Conservation (phyloP, 495 filamentous ascomycete species). For the Tuber indicum region DNA sequence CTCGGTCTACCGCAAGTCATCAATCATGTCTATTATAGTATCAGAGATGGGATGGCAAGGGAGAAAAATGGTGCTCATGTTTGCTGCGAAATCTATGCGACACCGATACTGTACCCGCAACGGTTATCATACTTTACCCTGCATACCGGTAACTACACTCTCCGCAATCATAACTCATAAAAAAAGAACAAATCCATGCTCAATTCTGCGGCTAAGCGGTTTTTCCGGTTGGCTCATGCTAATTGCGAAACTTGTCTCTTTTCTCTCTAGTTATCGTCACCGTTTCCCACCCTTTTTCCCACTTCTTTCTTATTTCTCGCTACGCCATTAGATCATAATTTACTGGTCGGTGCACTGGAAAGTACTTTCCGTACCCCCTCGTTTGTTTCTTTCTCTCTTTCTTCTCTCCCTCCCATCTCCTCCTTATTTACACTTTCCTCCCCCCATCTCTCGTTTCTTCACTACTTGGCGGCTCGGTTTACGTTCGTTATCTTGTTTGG, state of each 20-base stretch:
- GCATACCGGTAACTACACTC: neutral
- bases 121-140: neutral
- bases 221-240: neutral
- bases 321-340: neutral
- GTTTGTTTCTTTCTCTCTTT: slow-evolving; percentile 4
- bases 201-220: neutral
- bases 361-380: slow-evolving; percentile 11
- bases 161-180: neutral
- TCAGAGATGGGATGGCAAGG: neutral
- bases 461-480: slow-evolving; percentile 9
- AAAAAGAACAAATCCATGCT: neutral
- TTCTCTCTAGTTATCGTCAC: neutral
- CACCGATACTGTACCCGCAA: neutral
- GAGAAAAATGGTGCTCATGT: neutral
- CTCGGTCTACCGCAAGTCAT: neutral
- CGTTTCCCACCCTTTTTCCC: slow-evolving; percentile 19
- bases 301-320: neutral
- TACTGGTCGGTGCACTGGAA: neutral
- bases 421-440: slow-evolving; percentile 16
- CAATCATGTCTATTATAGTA: neutral
- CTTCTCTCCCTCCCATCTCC: neutral
- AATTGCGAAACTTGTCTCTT: neutral
- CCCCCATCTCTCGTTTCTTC: slow-evolving; percentile 18
- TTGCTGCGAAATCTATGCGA: neutral
- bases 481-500: slow-evolving; percentile 19